Conservation (phyloP, 192 early-diverging fungal genomes). For the Backusella australiensis region DNA sequence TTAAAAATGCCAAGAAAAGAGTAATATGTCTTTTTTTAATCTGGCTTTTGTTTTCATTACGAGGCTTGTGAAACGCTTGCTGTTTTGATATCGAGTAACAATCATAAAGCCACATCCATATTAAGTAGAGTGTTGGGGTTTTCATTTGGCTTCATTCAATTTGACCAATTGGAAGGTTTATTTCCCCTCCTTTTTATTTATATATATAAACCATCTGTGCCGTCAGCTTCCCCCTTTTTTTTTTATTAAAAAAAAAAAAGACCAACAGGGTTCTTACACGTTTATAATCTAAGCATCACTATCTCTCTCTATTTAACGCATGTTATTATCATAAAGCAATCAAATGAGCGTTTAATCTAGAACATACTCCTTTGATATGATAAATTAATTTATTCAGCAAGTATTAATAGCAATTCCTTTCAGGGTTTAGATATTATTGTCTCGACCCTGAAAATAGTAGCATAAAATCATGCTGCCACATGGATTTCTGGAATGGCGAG, state of each 20-base stretch:
- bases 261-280: background rate
- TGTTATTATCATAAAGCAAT: background rate
- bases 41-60: background rate
- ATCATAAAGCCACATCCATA: background rate
- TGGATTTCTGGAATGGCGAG: too few species aligned
- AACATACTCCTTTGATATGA: background rate
- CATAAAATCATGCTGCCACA: too few species aligned
- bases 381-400: too few species aligned
- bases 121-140: background rate
- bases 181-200: too few species aligned
- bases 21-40: background rate
- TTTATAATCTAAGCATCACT: background rate
- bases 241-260: background rate
- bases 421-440: too few species aligned
- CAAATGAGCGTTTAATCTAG: background rate
- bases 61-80: background rate
- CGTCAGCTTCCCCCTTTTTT: background rate
- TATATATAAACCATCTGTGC: too few species aligned
- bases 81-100: background rate
- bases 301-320: background rate
- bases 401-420: too few species aligned
- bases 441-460: too few species aligned
- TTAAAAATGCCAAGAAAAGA: background rate
- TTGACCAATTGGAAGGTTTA: too few species aligned
- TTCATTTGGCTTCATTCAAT: background rate